A percentile compares a stretch with the other conserved stretches of the same genome.
Conservation (phyloP, 441 rosid genomes). For the Corymbia calophylla region DNA sequence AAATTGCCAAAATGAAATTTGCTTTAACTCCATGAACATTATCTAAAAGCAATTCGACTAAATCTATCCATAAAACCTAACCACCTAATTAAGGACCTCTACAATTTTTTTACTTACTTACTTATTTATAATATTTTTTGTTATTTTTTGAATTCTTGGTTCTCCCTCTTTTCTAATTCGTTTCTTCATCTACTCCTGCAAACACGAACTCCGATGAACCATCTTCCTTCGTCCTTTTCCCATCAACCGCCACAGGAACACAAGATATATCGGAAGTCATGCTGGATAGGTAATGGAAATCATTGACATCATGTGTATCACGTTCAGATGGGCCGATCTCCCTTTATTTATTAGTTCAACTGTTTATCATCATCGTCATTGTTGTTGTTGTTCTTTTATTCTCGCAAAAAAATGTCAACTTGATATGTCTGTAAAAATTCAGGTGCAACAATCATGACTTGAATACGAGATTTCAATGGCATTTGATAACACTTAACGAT, state of each 20-base stretch:
- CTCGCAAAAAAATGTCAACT: background rate
- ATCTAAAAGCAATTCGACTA: too few species aligned
- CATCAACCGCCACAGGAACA: background rate
- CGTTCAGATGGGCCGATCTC: background rate
- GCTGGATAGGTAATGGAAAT: background rate
- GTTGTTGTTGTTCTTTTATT: background rate
- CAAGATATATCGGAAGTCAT: background rate
- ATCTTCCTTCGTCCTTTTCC: background rate
- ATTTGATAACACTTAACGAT: background rate
- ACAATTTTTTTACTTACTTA: background rate
- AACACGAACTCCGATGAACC: background rate
- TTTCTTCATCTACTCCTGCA: background rate
- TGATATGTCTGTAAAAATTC: background rate
- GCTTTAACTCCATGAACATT: background rate
- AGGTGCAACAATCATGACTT: background rate
- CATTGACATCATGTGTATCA: background rate
- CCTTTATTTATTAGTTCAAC: background rate
- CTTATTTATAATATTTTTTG: background rate
- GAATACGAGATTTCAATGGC: background rate
- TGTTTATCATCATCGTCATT: fast-evolving
- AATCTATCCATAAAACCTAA: too few species aligned
- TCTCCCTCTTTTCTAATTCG: background rate
- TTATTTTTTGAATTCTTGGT: background rate
- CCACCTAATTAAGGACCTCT: background rate
- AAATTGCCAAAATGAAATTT: too few species aligned